phyloP scores from a whole-genome alignment of 108 stramenopile species.

The Cyclotella baltica region DNA sequence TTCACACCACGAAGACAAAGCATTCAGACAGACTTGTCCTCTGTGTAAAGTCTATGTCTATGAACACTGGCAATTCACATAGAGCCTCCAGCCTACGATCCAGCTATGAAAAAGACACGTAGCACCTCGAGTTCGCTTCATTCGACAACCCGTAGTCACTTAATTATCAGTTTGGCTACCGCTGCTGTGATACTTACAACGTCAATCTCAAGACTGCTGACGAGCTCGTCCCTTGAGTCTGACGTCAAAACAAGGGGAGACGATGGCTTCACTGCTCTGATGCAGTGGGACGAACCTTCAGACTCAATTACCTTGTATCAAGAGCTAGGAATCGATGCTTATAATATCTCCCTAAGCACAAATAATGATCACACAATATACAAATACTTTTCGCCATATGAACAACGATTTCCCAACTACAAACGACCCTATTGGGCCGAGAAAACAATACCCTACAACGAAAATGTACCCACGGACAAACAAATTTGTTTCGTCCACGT shows the following conservation, averaged over 20 bases:
- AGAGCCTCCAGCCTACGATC: too few species aligned
- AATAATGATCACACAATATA: slow-evolving; percentile 7
- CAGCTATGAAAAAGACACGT: too few species aligned
- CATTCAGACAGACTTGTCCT: too few species aligned
- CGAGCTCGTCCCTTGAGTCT: background rate
- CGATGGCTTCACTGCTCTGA: background rate
- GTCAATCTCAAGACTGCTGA: background rate
- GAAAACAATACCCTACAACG: slow-evolving; percentile 39
- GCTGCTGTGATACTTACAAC: background rate
- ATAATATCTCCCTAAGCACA: background rate
- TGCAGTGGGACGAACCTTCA: background rate
- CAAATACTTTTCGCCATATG: slow-evolving; percentile 35
- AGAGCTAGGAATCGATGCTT: slow-evolving; percentile 4
- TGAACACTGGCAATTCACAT: too few species aligned
- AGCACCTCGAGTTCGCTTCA: too few species aligned
- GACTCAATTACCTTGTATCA: background rate
- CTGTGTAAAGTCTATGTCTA: too few species aligned
- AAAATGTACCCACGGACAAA: slow-evolving; percentile 19
- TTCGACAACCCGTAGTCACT: too few species aligned
- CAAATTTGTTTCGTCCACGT: slow-evolving; percentile 51
- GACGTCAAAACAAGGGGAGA: background rate
- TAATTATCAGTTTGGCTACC: background rate
- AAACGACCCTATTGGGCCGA: slow-evolving; percentile 30
- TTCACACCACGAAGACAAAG: too few species aligned
- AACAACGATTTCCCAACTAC: slow-evolving; percentile 28